phyloP scores from a whole-genome alignment of 2,329 filamentous ascomycete species.

The Penicillium crustosum region DNA sequence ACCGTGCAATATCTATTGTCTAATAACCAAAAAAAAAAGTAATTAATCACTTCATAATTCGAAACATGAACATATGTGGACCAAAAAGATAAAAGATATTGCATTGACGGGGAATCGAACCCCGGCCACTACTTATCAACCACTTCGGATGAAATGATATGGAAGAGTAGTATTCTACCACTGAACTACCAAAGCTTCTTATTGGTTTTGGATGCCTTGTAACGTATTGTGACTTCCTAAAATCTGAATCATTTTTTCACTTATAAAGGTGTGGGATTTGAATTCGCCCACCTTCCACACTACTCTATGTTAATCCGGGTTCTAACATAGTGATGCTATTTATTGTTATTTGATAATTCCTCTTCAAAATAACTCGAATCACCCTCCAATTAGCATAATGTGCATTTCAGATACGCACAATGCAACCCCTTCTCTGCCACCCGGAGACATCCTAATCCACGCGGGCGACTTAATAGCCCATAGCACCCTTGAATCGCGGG shows the following conservation, averaged over 20 bases:
- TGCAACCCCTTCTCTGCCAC: slow-evolving; percentile 37
- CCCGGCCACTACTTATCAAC: slow-evolving; percentile 9
- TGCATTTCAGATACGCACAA: slow-evolving; percentile 52
- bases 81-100: background rate
- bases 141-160: background rate
- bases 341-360: background rate
- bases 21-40: no score
- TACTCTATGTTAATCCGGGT: no score
- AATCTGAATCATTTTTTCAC: background rate
- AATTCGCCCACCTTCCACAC: no score
- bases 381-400: slow-evolving; percentile 4
- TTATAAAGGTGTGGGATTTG: no score
- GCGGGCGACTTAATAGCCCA: slow-evolving; percentile 51
- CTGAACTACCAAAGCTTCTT: slow-evolving; percentile 10
- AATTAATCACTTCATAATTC: no score
- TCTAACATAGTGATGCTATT: no score
- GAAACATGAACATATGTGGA: no score
- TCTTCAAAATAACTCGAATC: background rate
- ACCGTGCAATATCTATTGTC: no score
- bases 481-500: no score
- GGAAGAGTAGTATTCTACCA: slow-evolving; percentile 14
- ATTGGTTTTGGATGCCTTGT: background rate
- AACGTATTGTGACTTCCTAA: background rate
- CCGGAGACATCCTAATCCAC: slow-evolving; percentile 50
- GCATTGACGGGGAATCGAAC: slow-evolving; percentile 13